Evolutionary conservation across 352 stramenopile genomes (phyloP), one percentile per base, ranked within the genome.

Genomic region (Hyaloperonospora arabidopsidis): DNA sequence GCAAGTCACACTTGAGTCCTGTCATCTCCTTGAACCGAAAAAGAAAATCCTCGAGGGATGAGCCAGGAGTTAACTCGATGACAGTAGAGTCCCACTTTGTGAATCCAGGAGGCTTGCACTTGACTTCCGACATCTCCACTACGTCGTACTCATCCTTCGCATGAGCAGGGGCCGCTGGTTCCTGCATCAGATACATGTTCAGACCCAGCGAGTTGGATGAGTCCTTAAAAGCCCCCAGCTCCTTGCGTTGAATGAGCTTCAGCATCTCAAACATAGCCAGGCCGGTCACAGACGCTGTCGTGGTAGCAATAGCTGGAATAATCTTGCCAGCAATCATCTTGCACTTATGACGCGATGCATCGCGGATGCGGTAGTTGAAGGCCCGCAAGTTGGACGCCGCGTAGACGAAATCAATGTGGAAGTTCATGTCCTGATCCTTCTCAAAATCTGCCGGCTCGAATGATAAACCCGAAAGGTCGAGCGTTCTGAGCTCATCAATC

Each of bases 241-340:
- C 76, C 66, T 96, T 97, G 19, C 72, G 72, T 66, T 95, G 84
- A 17, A 97, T 52, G 28, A 93, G 55, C 70, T 95, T 95, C 47
- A 94, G 76, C 76, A 95, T 79, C 62, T 95, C 76, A 3, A 93
- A 57, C 64, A 99, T 97, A 64, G 98, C 95, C 47, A 99, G 68
- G 8, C 96, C 97, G 1, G 96, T 97, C 45, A 98, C 96, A 47
- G 98, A 98, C 15, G 97, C 97, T 66, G 98, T 99, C 10, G 97
- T 99, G n/a, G 97, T 99, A 14, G 97, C 96, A 76, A 99, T 98
- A 21, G 97, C 97, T 14, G 96, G 96, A 59, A 99, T 98, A 61
- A 99, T 99, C 71, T 99, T 99, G 41, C 97, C 97, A 8, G 97
- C 97, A 60, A 99, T 98, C 65, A 98, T 97, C 76, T 99, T 99